A percentile compares a stretch with the other conserved stretches of the same genome.
phyloP scores from a whole-genome alignment of 78 protist genomes.

The Chrysochromulina parva region DNA sequence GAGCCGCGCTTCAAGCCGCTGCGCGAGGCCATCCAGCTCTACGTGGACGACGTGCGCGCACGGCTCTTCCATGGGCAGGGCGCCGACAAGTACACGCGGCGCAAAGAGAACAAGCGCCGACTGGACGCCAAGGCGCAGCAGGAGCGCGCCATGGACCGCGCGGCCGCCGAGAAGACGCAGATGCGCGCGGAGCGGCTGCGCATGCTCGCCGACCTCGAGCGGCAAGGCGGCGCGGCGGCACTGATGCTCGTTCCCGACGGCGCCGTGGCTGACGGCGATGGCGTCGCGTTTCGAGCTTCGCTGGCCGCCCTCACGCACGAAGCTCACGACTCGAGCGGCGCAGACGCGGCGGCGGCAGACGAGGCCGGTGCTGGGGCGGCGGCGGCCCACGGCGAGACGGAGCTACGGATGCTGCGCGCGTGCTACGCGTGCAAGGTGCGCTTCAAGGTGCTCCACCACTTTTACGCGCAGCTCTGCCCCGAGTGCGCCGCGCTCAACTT shows the following conservation, averaged over 20 bases:
- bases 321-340: not conserved
- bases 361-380: not conserved
- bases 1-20: not conserved
- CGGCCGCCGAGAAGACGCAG: not conserved
- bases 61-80: not conserved
- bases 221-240: too few species aligned
- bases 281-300: not conserved
- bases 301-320: too few species aligned
- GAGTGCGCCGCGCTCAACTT: constrained; percentile 69
- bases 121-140: too few species aligned
- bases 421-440: constrained; percentile 59
- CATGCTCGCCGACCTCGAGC: not conserved
- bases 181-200: constrained; percentile 3
- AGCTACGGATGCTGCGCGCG: not conserved
- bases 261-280: not conserved
- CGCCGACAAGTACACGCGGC: not conserved
- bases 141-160: not conserved
- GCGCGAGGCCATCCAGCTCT: not conserved
- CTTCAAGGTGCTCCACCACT: constrained; percentile 45
- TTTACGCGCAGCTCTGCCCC: constrained; percentile 65
- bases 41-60: not conserved
- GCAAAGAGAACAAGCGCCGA: not conserved
- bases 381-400: not conserved
- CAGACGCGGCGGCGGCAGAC: not conserved
- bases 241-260: not conserved